Conservation (phyloP, 208 protist species). For the Crithidia acanthocephali region DNA sequence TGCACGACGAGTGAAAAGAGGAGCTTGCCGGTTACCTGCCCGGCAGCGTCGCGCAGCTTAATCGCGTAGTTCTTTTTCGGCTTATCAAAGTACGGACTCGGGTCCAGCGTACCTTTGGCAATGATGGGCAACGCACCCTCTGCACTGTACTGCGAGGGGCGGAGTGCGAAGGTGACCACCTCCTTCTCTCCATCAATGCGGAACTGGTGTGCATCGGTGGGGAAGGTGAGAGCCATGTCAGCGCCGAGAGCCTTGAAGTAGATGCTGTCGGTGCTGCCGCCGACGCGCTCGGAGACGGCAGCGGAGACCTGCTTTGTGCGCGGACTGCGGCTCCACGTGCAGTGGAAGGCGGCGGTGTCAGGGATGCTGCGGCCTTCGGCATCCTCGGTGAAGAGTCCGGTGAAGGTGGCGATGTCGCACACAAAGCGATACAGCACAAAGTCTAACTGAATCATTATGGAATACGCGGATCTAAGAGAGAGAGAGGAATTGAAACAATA, state of each 20-base stretch:
- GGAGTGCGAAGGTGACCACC: conserved; percentile 74
- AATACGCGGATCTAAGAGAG: neutral
- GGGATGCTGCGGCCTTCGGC: conserved; percentile 57
- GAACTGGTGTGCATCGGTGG: conserved; percentile 22
- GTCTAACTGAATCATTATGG: conserved; percentile 54
- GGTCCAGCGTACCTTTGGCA: conserved; percentile 83
- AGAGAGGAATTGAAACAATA: neutral
- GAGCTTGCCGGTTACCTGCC: conserved; percentile 77
- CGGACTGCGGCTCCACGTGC: conserved; percentile 59
- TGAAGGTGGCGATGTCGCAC: conserved; percentile 72
- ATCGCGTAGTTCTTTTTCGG: conserved; percentile 88
- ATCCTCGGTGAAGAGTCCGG: conserved; percentile 62
- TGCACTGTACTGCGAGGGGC: conserved; percentile 52
- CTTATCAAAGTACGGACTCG: conserved; percentile 64
- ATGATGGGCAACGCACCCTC: conserved; percentile 54
- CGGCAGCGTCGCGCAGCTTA: conserved; percentile 72
- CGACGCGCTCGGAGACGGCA: conserved; percentile 2
- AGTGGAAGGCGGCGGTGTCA: conserved; percentile 68
- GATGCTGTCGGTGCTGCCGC: conserved; percentile 33
- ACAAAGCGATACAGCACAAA: conserved; percentile 86
- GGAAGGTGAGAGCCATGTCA: conserved; percentile 73
- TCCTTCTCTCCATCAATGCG: conserved; percentile 47
- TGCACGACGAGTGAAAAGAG: conserved; percentile 71
- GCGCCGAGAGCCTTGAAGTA: conserved; percentile 60
- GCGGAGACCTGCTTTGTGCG: conserved; percentile 33